Evolutionary conservation across 495 filamentous ascomycete species (phyloP), one percentile per base, ranked within the genome.

Genomic region (Penicillium atrosanguineum): DNA sequence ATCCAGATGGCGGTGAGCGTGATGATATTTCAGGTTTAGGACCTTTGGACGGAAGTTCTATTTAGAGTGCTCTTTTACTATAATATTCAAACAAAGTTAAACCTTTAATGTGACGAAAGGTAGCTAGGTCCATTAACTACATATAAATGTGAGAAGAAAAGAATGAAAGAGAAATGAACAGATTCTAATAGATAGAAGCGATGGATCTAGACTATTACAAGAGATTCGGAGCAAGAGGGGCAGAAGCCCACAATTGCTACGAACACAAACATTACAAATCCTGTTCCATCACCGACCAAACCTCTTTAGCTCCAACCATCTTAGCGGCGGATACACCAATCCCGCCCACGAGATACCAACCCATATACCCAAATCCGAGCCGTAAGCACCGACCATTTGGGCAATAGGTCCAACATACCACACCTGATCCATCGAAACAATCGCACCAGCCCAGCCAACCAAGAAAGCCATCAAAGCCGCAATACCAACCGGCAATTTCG

Each of bases 371-470:
- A 62, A 26, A 36, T 62, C 59, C 2, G 51, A 42, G 9, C 55
- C 51, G 43, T 34, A 12, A 11, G 44, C 50, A 6, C 74, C 70
- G 9, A 78, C 65, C 53, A 71, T 50, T 23, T 54, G 59, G 14
- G 82, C 84, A 55, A 88, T 62, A 0, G 79, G 82, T 0, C 85
- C 85, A 36, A 75, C 67, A 57, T 76, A 87, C 70, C 77, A 87
- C 11, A 72, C 64, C 68, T 87, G 79, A 44, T 75, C 71, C 83
- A 87, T 87, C 26, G 79, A 80, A 11, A 88, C 59, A 26, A 87
- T 74, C 0, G 82, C 80, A 0, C 84, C 85, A 2, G 69, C 72
- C 84, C 83, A 86, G 0, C 83, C 84, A n/a, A 86, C 51, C 16
- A 83, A 48, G 57, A 86, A 87, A 8, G 82, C 73, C 0, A 63